Evolutionary conservation across 108 stramenopile species (phyloP).

Genomic region (Cylindrotheca fusiformis): DNA sequence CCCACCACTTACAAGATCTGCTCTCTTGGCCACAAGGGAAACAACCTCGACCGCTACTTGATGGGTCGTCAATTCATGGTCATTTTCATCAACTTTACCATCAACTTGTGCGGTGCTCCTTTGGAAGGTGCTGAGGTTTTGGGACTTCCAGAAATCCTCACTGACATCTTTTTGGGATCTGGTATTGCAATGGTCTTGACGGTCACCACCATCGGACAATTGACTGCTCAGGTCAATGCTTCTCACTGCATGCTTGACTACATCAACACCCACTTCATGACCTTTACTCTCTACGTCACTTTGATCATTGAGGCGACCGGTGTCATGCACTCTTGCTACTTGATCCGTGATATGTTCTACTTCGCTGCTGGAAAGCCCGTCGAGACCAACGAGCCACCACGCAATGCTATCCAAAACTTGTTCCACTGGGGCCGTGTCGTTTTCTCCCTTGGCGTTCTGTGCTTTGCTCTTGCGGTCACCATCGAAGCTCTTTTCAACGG

Average conservation of each 20-base stretch:
- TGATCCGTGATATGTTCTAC: constrained; percentile 46
- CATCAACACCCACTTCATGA: constrained; percentile 79
- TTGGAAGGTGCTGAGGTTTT: constrained; percentile 51
- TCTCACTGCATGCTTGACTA: constrained; percentile 81
- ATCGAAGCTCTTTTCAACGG: constrained; percentile 50
- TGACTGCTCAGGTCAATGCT: constrained; percentile 79
- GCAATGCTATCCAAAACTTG: constrained; percentile 17
- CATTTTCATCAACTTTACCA: constrained; percentile 65
- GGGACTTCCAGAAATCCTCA: constrained; percentile 52
- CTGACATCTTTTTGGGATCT: constrained; percentile 64
- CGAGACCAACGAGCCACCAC: constrained; percentile 52
- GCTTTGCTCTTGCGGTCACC: constrained; percentile 60
- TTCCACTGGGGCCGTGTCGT: constrained; percentile 58
- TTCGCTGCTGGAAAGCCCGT: constrained; percentile 50
- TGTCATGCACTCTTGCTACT: constrained; percentile 64
- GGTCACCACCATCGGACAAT: constrained; percentile 73
- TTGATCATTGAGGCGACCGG: constrained; percentile 58
- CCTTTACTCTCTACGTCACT: constrained; percentile 60
- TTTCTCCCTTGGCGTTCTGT: constrained; percentile 43
- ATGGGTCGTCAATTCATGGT: constrained; percentile 91
- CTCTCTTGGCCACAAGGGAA: constrained; percentile 65
- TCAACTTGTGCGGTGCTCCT: constrained; percentile 67
- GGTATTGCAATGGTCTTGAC: constrained; percentile 79
- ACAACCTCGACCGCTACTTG: constrained; percentile 84
- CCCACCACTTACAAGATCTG: constrained; percentile 58